phyloP scores from a whole-genome alignment of 345 rosid genomes.

The Abelmoschus esculentus region DNA sequence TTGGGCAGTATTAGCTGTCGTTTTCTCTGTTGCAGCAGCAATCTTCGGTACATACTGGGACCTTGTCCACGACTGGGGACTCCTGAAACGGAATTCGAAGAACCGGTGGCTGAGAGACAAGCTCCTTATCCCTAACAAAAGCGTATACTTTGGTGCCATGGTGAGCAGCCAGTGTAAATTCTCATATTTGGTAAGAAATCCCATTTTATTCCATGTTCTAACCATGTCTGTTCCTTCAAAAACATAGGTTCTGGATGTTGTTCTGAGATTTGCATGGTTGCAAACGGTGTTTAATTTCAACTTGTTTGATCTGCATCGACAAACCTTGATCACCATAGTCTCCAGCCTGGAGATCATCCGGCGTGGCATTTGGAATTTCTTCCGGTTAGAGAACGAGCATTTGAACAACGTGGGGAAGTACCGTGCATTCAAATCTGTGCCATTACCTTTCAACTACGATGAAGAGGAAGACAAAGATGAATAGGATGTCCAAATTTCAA shows the following conservation, averaged over 20 bases:
- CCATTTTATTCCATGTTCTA: too few relatives aligned
- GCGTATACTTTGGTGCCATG: slow-evolving; percentile 47
- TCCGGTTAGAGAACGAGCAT: slow-evolving; percentile 65
- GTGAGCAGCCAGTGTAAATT: slow-evolving; percentile 10
- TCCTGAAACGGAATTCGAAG: slow-evolving; percentile 44
- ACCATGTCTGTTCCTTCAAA: too few relatives aligned
- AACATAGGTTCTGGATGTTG: slow-evolving; percentile 12
- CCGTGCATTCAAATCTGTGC: slow-evolving; percentile 70
- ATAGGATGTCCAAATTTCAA: slow-evolving; percentile 6
- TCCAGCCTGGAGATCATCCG: slow-evolving; percentile 67
- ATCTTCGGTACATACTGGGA: slow-evolving; percentile 58
- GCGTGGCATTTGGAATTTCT: slow-evolving; percentile 74
- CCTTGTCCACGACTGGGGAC: slow-evolving; percentile 64
- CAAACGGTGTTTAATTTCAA: slow-evolving; percentile 44
- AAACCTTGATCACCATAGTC: slow-evolving; percentile 37
- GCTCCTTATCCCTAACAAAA: slow-evolving; percentile 44
- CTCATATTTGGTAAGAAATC: too few relatives aligned
- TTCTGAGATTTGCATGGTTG: slow-evolving; percentile 64
- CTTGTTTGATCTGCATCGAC: slow-evolving; percentile 20
- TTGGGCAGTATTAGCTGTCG: slow-evolving; percentile 39
- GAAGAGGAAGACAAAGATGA: slow-evolving; percentile 49
- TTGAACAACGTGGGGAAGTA: slow-evolving; percentile 63
- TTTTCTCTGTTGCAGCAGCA: slow-evolving; percentile 44
- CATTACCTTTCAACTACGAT: slow-evolving; percentile 57
- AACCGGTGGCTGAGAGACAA: slow-evolving; percentile 59